Conservation (phyloP, 441 rosid species). For the Pelargonium australe region DNA sequence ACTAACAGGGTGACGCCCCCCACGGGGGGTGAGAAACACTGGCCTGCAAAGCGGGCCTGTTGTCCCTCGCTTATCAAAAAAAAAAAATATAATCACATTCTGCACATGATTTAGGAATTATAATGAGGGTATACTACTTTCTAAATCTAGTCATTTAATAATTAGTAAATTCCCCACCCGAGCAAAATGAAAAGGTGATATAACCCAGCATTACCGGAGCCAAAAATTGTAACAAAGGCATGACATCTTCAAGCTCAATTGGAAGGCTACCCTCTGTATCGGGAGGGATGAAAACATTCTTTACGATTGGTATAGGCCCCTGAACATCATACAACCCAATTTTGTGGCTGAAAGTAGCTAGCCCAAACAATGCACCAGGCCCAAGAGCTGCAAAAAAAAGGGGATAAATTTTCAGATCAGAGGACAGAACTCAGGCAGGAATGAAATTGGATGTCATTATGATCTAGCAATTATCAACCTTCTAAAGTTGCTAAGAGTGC, state of each 20-base stretch:
- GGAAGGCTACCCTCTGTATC: slow-evolving; percentile 60
- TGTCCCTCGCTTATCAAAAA: too few species aligned
- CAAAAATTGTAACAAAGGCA: slow-evolving; percentile 83
- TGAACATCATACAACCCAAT: slow-evolving; percentile 92
- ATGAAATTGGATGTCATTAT: slow-evolving; percentile 15
- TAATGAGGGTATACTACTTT: not conserved
- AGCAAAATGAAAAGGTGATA: not conserved
- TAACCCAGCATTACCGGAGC: slow-evolving; percentile 57
- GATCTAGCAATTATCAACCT: slow-evolving; percentile 39
- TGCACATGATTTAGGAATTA: not conserved
- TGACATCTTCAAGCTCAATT: slow-evolving; percentile 86
- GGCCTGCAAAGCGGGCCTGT: too few species aligned
- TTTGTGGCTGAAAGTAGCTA: slow-evolving; percentile 89
- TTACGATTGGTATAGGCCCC: slow-evolving; percentile 83
- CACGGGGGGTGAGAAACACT: too few species aligned
- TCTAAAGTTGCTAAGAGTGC: slow-evolving; percentile 83
- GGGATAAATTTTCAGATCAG: not conserved
- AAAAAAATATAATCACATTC: not conserved
- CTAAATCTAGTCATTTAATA: not conserved
- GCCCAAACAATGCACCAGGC: slow-evolving; percentile 84
- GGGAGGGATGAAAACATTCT: slow-evolving; percentile 75
- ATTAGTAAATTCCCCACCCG: not conserved
- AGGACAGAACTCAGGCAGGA: slow-evolving; percentile 13
- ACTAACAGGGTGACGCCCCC: too few species aligned
- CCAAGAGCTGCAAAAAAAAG: slow-evolving; percentile 52